Evolutionary conservation across 805 yeast species (phyloP).

Genomic region (Maudiozyma saulgeensis): DNA sequence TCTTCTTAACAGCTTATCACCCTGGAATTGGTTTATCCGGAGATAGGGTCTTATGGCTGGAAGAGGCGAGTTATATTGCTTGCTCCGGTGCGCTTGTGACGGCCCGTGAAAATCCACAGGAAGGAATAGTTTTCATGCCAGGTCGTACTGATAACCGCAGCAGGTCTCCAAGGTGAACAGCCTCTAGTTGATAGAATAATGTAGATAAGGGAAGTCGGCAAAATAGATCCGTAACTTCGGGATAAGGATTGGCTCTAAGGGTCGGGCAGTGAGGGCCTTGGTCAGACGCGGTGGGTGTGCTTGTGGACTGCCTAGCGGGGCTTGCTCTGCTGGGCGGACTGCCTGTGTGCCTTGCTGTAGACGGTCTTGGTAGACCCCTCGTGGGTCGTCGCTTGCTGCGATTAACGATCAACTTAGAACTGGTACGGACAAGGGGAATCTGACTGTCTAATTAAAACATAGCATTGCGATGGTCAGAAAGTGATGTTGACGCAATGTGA

Average conservation of each 20-base stretch:
- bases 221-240: conserved; percentile 37
- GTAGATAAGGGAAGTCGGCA: conserved; percentile 39
- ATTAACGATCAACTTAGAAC: conserved; percentile 24
- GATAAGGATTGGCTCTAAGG: conserved; percentile 37
- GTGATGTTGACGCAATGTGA: conserved; percentile 38
- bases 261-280: conserved; percentile 33
- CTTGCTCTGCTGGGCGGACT: conserved; percentile 21
- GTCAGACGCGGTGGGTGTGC: conserved; percentile 29
- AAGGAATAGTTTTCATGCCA: conserved; percentile 34
- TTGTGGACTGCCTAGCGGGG: conserved; percentile 21
- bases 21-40: conserved; percentile 36
- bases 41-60: conserved; percentile 34
- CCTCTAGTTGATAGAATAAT: conserved; percentile 37
- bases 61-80: conserved; percentile 32
- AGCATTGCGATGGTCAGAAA: conserved; percentile 38
- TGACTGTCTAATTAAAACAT: conserved; percentile 38
- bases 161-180: conserved; percentile 40
- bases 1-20: conserved; percentile 35
- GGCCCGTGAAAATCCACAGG: conserved; percentile 36
- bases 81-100: conserved; percentile 35
- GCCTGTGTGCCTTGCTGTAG: conserved; percentile 22
- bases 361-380: conserved; percentile 24
- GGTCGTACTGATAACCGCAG: conserved; percentile 38
- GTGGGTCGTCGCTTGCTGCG: conserved; percentile 25
- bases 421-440: conserved; percentile 32